Evolutionary conservation across 164 flowering plant genomes (phyloP).

Genomic region (Vitis rotundifolia): DNA sequence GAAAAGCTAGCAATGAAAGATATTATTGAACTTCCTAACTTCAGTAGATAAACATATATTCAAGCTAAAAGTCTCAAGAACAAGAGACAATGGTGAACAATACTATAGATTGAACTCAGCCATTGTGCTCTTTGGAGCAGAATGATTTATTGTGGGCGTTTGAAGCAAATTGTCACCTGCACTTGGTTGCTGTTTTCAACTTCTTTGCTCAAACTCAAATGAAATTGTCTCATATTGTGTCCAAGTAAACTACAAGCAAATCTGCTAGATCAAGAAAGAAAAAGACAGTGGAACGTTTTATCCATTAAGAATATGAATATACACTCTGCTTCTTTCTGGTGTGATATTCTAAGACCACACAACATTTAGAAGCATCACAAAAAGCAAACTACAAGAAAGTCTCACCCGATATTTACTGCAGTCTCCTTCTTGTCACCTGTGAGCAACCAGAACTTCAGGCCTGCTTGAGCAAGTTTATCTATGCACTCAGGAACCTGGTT

Average conservation of each 20-base stretch:
- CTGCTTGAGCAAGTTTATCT: conserved; percentile 73
- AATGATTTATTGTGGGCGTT: not conserved
- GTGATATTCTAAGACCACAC: too few species aligned
- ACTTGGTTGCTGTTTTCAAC: conserved; percentile 23
- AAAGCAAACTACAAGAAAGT: not conserved
- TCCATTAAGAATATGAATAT: not conserved
- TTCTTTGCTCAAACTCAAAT: conserved; percentile 34
- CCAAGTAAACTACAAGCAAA: conserved; percentile 67
- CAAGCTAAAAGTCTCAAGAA: too few species aligned
- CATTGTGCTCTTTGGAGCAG: not conserved
- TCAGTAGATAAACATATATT: too few species aligned
- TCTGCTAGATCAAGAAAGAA: conserved; percentile 24
- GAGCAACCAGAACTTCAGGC: conserved; percentile 63
- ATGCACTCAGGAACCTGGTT: conserved; percentile 68
- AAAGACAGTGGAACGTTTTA: too few species aligned
- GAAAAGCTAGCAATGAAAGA: conserved; percentile 21
- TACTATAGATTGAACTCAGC: not conserved
- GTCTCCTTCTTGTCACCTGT: conserved; percentile 75
- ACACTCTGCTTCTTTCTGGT: too few species aligned
- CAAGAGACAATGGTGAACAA: too few species aligned
- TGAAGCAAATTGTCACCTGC: conserved; percentile 29
- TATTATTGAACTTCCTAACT: not conserved
- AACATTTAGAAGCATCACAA: too few species aligned
- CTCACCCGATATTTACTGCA: conserved; percentile 67
- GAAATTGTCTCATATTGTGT: conserved; percentile 53